phyloP scores from a whole-genome alignment of 306 rosid species.

The Sindora glabra region DNA sequence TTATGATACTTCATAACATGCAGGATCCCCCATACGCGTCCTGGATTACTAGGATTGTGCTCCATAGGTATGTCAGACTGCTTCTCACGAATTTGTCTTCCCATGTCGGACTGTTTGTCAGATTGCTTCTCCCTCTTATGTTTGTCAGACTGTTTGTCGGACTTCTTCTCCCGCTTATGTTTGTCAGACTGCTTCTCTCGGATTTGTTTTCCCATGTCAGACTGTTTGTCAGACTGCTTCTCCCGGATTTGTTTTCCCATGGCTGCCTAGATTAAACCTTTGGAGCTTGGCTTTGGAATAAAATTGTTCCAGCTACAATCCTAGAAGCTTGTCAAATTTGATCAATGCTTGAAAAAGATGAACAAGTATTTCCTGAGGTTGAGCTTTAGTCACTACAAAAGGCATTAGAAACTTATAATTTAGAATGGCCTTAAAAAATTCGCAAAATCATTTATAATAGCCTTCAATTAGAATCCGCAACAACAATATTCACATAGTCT shows the following conservation, averaged over 20 bases:
- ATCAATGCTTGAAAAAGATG: slow-evolving; percentile 10
- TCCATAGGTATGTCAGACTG: background rate
- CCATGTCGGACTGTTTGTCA: slow-evolving; percentile 21
- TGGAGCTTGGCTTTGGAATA: background rate
- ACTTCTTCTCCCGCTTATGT: slow-evolving; percentile 38
- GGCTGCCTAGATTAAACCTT: slow-evolving; percentile 1
- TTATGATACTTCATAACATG: slow-evolving; percentile 52
- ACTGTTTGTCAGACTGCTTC: background rate
- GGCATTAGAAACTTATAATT: background rate
- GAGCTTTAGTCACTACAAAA: background rate
- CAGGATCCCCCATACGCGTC: slow-evolving; percentile 51
- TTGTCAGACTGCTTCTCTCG: slow-evolving; percentile 1
- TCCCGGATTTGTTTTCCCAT: slow-evolving; percentile 36
- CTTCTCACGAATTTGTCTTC: slow-evolving; percentile 23
- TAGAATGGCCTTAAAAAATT: no score
- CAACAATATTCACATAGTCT: no score
- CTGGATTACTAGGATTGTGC: slow-evolving; percentile 26
- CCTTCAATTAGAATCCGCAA: no score
- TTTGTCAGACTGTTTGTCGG: no score
- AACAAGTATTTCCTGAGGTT: background rate
- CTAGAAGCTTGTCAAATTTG: slow-evolving; percentile 17
- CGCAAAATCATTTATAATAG: no score
- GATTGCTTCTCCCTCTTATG: slow-evolving; percentile 19
- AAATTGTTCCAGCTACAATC: slow-evolving; percentile 1
- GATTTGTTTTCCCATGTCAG: slow-evolving; percentile 36